A percentile compares a stretch with the other conserved stretches of the same genome.
These are phyloP conservation scores for Saprolegnia diclina DNA, from an alignment of 352 stramenopile genomes.

Conservation along the genomic window DNA sequence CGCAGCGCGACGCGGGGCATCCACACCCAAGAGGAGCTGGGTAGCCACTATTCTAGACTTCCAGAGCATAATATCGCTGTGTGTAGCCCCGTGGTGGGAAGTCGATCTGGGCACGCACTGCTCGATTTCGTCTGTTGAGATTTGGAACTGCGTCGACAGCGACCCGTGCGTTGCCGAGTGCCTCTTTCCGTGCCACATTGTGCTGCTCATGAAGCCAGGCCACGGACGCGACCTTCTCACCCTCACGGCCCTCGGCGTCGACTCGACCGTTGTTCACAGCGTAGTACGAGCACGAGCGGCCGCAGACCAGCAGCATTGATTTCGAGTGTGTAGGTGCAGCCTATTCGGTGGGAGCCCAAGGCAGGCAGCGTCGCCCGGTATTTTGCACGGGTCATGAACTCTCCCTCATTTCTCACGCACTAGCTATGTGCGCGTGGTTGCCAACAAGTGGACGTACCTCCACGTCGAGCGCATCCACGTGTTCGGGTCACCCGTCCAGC, in stretches of 20 bases:
- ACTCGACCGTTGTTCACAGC: not conserved
- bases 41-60: not conserved
- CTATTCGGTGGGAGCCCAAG: slow-evolving; percentile 10
- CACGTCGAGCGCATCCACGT: slow-evolving; percentile 21
- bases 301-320: too few relatives aligned
- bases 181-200: slow-evolving; percentile 21
- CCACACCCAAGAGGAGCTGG: slow-evolving; percentile 20
- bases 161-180: slow-evolving; percentile 14
- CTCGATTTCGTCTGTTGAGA: slow-evolving; percentile 3
- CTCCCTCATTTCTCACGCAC: not conserved
- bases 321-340: not conserved
- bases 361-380: slow-evolving; percentile 9
- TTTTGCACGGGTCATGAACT: not conserved
- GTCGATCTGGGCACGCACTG: slow-evolving; percentile 19
- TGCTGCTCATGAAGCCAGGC: slow-evolving; percentile 15
- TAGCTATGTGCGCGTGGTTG: slow-evolving; percentile 19
- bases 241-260: slow-evolving; percentile 1
- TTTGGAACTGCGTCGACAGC: slow-evolving; percentile 24
- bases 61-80: not conserved
- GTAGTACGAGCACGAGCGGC: slow-evolving; percentile 1
- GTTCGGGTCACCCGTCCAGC: slow-evolving; percentile 1
- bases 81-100: slow-evolving; percentile 20
- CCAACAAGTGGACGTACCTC: slow-evolving; percentile 18
- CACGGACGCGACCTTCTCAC: not conserved
- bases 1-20: not conserved